Evolutionary conservation across 2,329 filamentous ascomycete species (phyloP).

Genomic region (Scedosporium aurantiacum): DNA sequence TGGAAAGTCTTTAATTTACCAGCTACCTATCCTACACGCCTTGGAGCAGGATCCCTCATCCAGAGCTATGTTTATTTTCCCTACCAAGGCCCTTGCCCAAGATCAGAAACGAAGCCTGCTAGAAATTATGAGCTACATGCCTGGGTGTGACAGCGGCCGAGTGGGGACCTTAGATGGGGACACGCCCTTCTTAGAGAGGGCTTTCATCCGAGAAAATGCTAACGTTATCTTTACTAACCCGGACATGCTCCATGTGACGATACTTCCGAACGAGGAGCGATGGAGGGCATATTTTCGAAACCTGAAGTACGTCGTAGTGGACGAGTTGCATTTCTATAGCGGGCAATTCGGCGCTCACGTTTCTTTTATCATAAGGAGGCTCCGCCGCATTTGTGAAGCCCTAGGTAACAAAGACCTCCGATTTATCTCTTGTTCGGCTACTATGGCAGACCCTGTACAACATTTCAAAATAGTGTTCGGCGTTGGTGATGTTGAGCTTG

Average conservation of each 20-base stretch:
- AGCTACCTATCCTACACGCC: constrained; percentile 80
- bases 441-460: constrained; percentile 80
- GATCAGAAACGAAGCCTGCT: constrained; percentile 84
- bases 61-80: constrained; percentile 94
- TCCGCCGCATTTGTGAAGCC: constrained; percentile 79
- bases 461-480: constrained; percentile 96
- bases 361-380: constrained; percentile 82
- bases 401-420: constrained; percentile 76
- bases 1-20: constrained; percentile 96
- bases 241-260: constrained; percentile 93
- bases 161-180: constrained; percentile 96
- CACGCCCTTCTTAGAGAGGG: constrained; percentile 70
- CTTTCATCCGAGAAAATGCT: constrained; percentile 73
- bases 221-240: constrained; percentile 96
- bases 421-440: constrained; percentile 94
- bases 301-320: constrained; percentile 79
- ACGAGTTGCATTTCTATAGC: constrained; percentile 94
- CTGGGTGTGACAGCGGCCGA: constrained; percentile 59
- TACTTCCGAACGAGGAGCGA: constrained; percentile 78
- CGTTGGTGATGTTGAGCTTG: constrained; percentile 65
- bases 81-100: constrained; percentile 91
- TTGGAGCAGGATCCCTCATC: constrained; percentile 67
- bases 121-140: constrained; percentile 73
- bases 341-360: constrained; percentile 90
- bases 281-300: constrained; percentile 88